Evolutionary conservation across 306 rosid species (phyloP).

Genomic region (Acacia crassicarpa): DNA sequence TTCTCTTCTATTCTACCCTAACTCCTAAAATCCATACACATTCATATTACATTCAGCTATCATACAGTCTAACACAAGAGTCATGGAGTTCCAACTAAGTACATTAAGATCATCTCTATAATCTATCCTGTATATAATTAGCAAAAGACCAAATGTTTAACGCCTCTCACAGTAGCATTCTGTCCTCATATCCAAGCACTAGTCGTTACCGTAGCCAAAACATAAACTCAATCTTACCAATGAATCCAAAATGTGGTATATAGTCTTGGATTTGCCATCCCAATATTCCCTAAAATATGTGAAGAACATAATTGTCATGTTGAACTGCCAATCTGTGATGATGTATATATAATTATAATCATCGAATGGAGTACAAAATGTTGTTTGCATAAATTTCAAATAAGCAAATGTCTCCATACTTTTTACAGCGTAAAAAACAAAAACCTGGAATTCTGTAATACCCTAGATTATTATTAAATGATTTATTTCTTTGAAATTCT

Average conservation of each 20-base stretch:
- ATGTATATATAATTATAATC: neutral
- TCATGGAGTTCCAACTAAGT: no score
- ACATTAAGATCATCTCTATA: no score
- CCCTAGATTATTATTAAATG: no score
- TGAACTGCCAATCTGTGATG: neutral
- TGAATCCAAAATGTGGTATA: neutral
- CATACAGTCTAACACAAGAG: no score
- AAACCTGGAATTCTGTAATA: no score
- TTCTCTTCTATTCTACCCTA: no score
- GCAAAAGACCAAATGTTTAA: neutral
- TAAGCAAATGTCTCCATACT: neutral
- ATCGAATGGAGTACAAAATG: neutral
- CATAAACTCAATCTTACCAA: neutral
- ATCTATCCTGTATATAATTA: no score
- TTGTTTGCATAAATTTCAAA: neutral
- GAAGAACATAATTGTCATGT: neutral
- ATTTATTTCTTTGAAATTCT: no score
- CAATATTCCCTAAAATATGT: neutral
- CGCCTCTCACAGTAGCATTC: neutral
- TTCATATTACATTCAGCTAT: no score
- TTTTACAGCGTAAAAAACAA: neutral
- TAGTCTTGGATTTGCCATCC: neutral
- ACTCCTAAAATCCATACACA: no score
- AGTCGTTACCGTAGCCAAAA: constrained; percentile 4
- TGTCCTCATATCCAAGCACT: no score